Conservation (phyloP, 495 filamentous ascomycete species). For the Daldinia childiae region DNA sequence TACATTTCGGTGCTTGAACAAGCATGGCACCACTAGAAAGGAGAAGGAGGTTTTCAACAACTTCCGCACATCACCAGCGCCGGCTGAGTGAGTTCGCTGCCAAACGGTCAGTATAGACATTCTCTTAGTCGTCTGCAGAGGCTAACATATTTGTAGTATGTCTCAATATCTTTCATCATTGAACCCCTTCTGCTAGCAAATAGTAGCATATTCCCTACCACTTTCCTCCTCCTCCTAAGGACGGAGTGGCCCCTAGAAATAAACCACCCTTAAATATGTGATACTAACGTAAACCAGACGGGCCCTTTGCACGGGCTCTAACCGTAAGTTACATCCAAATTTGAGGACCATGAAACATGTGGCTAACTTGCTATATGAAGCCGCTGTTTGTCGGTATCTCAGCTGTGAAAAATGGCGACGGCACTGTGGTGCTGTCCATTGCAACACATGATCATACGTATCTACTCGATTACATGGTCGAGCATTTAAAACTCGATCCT, state of each 20-base stretch:
- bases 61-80: slow-evolving; percentile 31
- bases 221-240: neutral
- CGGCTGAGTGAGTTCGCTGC: slow-evolving; percentile 36
- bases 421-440: slow-evolving; percentile 66
- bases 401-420: slow-evolving; percentile 58
- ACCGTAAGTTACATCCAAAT: slow-evolving; percentile 48
- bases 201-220: neutral
- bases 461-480: slow-evolving; percentile 76
- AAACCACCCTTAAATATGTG: neutral
- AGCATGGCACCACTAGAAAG: slow-evolving; percentile 31
- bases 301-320: slow-evolving; percentile 54
- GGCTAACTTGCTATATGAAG: slow-evolving; percentile 52
- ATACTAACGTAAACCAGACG: slow-evolving; percentile 46
- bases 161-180: neutral
- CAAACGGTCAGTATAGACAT: slow-evolving; percentile 37
- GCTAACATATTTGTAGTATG: slow-evolving; percentile 30
- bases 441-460: slow-evolving; percentile 83
- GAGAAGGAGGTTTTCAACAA: slow-evolving; percentile 37
- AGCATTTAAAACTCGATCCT: slow-evolving; percentile 56
- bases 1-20: neutral
- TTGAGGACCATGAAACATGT: neutral
- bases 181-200: neutral
- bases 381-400: slow-evolving; percentile 73
- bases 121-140: neutral
- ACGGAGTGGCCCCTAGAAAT: neutral